phyloP scores from a whole-genome alignment of 2,329 filamentous ascomycete genomes.

The Didymosphaeria variabile region DNA sequence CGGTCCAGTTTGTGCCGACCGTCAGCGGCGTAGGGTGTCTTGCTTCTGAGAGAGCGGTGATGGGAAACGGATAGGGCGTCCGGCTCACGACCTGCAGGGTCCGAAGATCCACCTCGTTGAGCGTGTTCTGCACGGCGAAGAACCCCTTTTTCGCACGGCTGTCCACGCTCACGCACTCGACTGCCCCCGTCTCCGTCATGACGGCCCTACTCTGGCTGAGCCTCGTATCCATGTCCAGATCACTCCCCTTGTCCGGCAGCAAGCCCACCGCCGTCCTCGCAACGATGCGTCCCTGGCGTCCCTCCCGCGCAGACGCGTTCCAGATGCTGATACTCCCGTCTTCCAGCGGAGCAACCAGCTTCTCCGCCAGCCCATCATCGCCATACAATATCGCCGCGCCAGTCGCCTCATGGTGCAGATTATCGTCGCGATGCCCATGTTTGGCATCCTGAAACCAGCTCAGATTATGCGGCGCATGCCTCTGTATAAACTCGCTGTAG shows the following conservation, averaged over 20 bases:
- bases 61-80: conserved; percentile 79
- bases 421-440: conserved; percentile 48
- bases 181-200: conserved; percentile 75
- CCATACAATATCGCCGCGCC: conserved; percentile 74
- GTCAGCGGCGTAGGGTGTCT: conserved; percentile 75
- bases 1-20: conserved; percentile 80
- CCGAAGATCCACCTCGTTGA: conserved; percentile 83
- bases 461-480: conserved; percentile 76
- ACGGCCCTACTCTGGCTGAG: conserved; percentile 60
- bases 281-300: conserved; percentile 70
- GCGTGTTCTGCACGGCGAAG: conserved; percentile 78
- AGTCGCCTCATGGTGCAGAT: conserved; percentile 69
- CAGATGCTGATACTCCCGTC: conserved; percentile 89
- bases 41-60: conserved; percentile 81
- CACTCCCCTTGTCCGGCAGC: conserved; percentile 65
- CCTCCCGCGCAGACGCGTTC: conserved; percentile 66
- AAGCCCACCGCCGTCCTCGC: conserved; percentile 73
- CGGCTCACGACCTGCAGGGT: conserved; percentile 75
- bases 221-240: conserved; percentile 54
- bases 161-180: conserved; percentile 85
- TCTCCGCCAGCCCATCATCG: conserved; percentile 61
- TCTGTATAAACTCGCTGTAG: conserved; percentile 89
- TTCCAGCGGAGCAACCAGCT: conserved; percentile 80
- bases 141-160: conserved; percentile 73
- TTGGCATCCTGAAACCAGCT: conserved; percentile 78